phyloP scores from a whole-genome alignment of 2,329 filamentous ascomycete species.

The Hypoxylon sp. region DNA sequence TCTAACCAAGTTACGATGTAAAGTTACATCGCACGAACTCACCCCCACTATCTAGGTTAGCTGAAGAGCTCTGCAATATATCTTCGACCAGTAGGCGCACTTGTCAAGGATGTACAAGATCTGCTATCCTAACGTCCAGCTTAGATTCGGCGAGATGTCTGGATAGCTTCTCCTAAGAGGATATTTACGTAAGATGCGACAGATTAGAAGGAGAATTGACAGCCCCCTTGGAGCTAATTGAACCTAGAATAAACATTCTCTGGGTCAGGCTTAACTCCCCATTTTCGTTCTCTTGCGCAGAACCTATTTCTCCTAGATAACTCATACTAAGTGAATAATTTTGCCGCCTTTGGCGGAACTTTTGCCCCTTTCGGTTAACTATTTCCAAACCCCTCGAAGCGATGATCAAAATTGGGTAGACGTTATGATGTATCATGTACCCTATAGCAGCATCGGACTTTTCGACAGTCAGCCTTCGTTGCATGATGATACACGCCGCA shows the following conservation, averaged over 20 bases:
- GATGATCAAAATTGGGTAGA: constrained; percentile 21
- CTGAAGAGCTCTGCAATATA: too few relatives aligned
- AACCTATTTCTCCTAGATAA: not conserved
- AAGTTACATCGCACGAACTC: not conserved
- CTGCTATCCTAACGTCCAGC: not conserved
- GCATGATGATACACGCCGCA: not conserved
- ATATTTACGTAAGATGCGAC: constrained; percentile 1
- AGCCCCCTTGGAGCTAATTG: not conserved
- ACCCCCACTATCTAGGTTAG: not conserved
- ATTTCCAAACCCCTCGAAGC: constrained; percentile 12
- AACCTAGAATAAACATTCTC: not conserved
- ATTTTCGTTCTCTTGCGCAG: not conserved
- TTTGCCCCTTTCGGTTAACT: constrained; percentile 12
- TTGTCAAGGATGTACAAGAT: not conserved
- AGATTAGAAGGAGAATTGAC: not conserved
- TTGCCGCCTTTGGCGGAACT: not conserved
- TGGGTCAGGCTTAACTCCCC: not conserved
- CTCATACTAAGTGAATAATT: not conserved
- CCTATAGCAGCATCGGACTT: not conserved
- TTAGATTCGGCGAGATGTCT: constrained; percentile 1
- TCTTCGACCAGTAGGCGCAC: too few relatives aligned
- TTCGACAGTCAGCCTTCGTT: constrained; percentile 5
- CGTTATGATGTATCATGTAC: constrained; percentile 18
- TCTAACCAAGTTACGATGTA: not conserved
- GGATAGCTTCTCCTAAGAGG: not conserved